A percentile compares a stretch with the other conserved stretches of the same genome.
Conservation (phyloP, 1,284 basidiomycete species). For the Cryptococcus hybrid region DNA sequence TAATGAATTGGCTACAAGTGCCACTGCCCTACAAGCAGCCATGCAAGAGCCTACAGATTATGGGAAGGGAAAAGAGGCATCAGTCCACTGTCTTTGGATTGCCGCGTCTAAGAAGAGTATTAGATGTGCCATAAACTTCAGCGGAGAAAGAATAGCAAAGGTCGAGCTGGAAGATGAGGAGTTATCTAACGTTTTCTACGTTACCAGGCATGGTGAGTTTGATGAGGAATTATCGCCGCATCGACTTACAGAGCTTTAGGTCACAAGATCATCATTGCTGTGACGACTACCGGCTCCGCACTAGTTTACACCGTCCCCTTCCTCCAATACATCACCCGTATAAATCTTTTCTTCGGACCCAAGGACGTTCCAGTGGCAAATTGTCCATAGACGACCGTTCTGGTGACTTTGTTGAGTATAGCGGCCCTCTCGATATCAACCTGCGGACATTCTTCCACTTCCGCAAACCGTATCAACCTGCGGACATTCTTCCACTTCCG, state of each 20-base stretch:
- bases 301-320: conserved; percentile 69
- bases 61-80: conserved; percentile 30
- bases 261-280: conserved; percentile 59
- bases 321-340: conserved; percentile 43
- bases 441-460: conserved; percentile 51
- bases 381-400: conserved; percentile 48
- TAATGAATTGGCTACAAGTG: conserved; percentile 53
- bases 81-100: conserved; percentile 54
- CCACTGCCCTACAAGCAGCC: conserved; percentile 46
- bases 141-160: conserved; percentile 50
- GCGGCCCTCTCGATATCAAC: conserved; percentile 42
- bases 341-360: conserved; percentile 39
- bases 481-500: conserved; percentile 51
- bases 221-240: not conserved
- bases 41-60: conserved; percentile 22
- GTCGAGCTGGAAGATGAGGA: conserved; percentile 59
- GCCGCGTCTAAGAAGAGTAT: conserved; percentile 42
- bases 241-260: conserved; percentile 20
- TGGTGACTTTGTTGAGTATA: conserved; percentile 50
- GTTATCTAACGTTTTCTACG: conserved; percentile 53
- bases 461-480: conserved; percentile 48
- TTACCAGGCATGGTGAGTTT: conserved; percentile 60
- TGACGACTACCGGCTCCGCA: conserved; percentile 59
- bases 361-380: conserved; percentile 31
- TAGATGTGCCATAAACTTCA: conserved; percentile 49